Conservation (phyloP, 2,329 filamentous ascomycete species). For the Talaromyces rugulosus region DNA sequence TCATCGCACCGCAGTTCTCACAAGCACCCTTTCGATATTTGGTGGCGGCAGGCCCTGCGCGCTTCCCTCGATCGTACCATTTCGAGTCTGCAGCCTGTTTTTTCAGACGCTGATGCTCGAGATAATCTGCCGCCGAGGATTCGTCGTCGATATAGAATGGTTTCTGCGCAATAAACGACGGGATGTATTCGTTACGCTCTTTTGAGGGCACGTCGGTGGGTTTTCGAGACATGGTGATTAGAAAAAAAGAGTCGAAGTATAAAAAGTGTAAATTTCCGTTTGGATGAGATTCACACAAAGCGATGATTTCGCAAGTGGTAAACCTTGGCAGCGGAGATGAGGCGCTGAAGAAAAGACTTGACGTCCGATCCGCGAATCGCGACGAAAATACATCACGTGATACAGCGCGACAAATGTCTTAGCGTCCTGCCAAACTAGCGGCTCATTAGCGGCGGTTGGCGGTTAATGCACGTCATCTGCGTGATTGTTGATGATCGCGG, state of each 20-base stretch:
- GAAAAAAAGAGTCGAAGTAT: not conserved
- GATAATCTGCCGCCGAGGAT: conserved; percentile 74
- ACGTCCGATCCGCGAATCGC: not conserved
- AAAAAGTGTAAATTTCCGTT: not conserved
- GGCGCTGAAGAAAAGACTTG: not conserved
- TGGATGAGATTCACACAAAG: not conserved
- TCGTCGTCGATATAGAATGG: conserved; percentile 89
- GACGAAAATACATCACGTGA: not conserved
- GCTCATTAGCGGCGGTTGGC: not conserved
- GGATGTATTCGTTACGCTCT: conserved; percentile 98
- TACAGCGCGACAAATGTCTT: not conserved
- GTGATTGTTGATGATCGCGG: conserved; percentile 9
- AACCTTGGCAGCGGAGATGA: not conserved
- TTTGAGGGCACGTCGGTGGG: conserved; percentile 58
- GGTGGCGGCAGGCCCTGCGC: conserved; percentile 79
- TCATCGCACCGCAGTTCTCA: conserved; percentile 97
- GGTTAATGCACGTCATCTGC: conserved; percentile 14
- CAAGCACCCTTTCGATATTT: conserved; percentile 98
- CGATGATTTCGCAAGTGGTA: not conserved
- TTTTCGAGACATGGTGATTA: conserved; percentile 42
- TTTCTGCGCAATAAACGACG: conserved; percentile 94
- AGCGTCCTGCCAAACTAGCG: not conserved
- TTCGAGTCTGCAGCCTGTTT: conserved; percentile 66
- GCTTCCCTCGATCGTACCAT: conserved; percentile 92
- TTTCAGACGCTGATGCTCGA: conserved; percentile 89